phyloP scores from a whole-genome alignment of 2,329 filamentous ascomycete genomes.

The Fusarium phyllophilum region DNA sequence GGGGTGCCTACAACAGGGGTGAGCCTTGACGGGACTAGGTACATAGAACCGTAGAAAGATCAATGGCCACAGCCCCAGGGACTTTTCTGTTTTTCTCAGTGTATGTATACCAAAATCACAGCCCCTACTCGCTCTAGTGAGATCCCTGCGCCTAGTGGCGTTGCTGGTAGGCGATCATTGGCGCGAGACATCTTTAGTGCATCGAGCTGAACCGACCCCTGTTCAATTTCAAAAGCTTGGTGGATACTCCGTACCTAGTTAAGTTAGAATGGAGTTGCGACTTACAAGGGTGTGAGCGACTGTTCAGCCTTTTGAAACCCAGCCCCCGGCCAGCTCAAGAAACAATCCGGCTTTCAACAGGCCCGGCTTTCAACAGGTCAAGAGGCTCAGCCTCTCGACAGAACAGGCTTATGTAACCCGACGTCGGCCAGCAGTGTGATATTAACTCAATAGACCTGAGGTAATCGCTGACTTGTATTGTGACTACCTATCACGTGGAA shows the following conservation, averaged over 20 bases:
- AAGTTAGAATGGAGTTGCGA: conserved; percentile 1
- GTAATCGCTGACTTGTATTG: neutral
- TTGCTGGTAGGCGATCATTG: conserved; percentile 24
- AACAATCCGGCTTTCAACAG: neutral
- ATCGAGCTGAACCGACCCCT: conserved; percentile 35
- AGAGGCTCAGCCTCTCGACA: neutral
- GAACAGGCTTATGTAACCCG: neutral
- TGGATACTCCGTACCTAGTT: neutral
- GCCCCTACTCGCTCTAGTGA: conserved; percentile 13
- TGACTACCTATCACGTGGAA: neutral
- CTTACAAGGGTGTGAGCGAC: neutral
- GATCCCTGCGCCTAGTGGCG: conserved; percentile 21
- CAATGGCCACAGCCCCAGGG: conserved; percentile 24
- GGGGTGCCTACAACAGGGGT: conserved; percentile 8
- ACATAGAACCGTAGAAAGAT: neutral
- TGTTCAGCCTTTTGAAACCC: conserved; percentile 11
- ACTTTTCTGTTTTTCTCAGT: neutral
- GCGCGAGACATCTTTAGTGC: conserved; percentile 21
- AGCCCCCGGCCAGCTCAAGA: conserved; percentile 5
- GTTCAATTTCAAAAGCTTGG: conserved; percentile 3
- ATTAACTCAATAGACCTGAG: neutral
- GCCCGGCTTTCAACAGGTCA: neutral
- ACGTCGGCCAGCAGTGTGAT: neutral
- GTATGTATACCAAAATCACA: conserved; percentile 10
- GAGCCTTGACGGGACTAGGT: neutral